A percentile compares a stretch with the other conserved stretches of the same genome.
Conservation (phyloP, 495 filamentous ascomycete species). For the Penicillium simplicissimum region DNA sequence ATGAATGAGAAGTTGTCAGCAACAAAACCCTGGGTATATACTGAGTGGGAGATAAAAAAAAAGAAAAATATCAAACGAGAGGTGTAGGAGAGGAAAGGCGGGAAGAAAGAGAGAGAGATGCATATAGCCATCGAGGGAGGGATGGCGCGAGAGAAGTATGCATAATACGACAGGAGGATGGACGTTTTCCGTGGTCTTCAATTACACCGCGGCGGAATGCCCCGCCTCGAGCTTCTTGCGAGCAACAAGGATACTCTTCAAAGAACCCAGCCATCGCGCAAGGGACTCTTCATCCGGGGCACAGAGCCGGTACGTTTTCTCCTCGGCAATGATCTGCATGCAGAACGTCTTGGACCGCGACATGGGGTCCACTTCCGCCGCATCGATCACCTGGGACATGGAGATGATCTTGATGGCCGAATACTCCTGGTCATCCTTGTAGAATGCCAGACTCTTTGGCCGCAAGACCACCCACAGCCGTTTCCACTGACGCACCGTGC, state of each 20-base stretch:
- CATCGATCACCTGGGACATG: constrained; percentile 79
- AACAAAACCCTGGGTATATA: constrained; percentile 20
- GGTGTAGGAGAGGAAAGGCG: background rate
- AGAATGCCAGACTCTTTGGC: constrained; percentile 80
- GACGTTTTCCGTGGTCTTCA: background rate
- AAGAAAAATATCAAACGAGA: constrained; percentile 1
- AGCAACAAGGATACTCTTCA: constrained; percentile 77
- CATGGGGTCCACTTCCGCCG: constrained; percentile 86
- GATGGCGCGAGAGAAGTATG: background rate
- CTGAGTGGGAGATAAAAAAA: background rate
- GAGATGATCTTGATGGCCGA: constrained; percentile 80
- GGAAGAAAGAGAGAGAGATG: background rate
- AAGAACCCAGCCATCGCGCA: constrained; percentile 79
- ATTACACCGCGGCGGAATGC: constrained; percentile 5
- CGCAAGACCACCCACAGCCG: constrained; percentile 91
- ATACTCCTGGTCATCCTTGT: constrained; percentile 94
- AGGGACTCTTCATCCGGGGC: constrained; percentile 78
- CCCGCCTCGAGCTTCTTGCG: constrained; percentile 53
- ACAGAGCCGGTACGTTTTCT: constrained; percentile 88
- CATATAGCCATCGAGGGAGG: background rate
- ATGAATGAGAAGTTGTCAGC: constrained; percentile 4
- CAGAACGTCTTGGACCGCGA: constrained; percentile 83
- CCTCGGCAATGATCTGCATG: constrained; percentile 91
- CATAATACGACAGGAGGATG: background rate
- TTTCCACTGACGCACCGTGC: constrained; percentile 93